Evolutionary conservation across 805 yeast genomes (phyloP).

Genomic region (Vanderwaltozyma polyspora): DNA sequence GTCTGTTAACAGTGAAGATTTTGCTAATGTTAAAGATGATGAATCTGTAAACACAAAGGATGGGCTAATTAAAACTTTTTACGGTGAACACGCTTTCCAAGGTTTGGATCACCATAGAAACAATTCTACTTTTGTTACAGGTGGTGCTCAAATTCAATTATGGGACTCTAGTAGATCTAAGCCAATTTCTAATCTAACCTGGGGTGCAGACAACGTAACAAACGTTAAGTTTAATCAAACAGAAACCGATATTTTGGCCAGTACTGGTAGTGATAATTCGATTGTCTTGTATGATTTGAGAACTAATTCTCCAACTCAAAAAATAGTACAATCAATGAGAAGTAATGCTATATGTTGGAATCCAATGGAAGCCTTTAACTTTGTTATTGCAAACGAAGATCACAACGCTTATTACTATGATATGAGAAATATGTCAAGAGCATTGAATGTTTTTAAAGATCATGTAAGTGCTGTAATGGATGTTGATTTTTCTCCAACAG

Average conservation of each 20-base stretch:
- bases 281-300: slow-evolving; percentile 83
- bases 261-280: slow-evolving; percentile 85
- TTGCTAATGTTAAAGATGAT: slow-evolving; percentile 23
- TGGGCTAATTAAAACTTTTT: slow-evolving; percentile 66
- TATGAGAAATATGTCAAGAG: slow-evolving; percentile 80
- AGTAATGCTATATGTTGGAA: slow-evolving; percentile 89
- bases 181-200: slow-evolving; percentile 65
- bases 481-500: slow-evolving; percentile 92
- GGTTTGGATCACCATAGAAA: slow-evolving; percentile 78
- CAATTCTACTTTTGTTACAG: slow-evolving; percentile 73
- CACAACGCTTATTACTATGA: slow-evolving; percentile 92
- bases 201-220: slow-evolving; percentile 93
- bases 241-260: slow-evolving; percentile 79
- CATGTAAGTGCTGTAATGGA: slow-evolving; percentile 95
- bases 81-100: slow-evolving; percentile 76
- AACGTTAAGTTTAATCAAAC: slow-evolving; percentile 80
- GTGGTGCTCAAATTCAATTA: slow-evolving; percentile 79
- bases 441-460: slow-evolving; percentile 80
- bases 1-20: slow-evolving; percentile 55
- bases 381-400: slow-evolving; percentile 88
- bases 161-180: slow-evolving; percentile 83
- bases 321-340: slow-evolving; percentile 69
- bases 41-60: slow-evolving; percentile 27
- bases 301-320: slow-evolving; percentile 86
- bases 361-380: slow-evolving; percentile 93